Conservation (phyloP, 192 early-diverging fungal genomes). For the Entomortierella lignicola region DNA sequence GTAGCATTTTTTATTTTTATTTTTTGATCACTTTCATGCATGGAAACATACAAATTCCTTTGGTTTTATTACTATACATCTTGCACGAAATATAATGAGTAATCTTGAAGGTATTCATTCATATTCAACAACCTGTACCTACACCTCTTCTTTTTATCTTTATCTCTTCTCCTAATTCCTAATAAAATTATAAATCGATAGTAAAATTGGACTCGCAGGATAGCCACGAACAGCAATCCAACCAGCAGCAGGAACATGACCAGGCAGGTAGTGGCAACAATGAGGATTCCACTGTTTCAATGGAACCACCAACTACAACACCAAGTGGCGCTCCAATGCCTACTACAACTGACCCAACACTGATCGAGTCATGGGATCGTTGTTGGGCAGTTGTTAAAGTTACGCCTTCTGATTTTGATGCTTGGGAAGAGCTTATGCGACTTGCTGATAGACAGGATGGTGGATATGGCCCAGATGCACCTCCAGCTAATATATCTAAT, state of each 20-base stretch:
- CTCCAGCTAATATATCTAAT: slow-evolving; percentile 58
- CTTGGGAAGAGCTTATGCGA: slow-evolving; percentile 76
- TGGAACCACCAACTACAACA: slow-evolving; percentile 29
- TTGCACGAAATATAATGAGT: no score
- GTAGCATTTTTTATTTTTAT: no score
- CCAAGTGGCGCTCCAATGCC: slow-evolving; percentile 49
- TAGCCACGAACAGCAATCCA: not conserved
- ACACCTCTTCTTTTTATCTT: no score
- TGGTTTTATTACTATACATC: no score
- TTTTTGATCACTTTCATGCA: no score
- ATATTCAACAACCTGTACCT: no score
- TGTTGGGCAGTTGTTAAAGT: slow-evolving; percentile 36
- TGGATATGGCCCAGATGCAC: slow-evolving; percentile 60
- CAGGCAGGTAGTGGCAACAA: not conserved
- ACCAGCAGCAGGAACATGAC: not conserved
- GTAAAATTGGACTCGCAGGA: not conserved
- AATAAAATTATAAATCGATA: not conserved
- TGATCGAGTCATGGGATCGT: slow-evolving; percentile 45
- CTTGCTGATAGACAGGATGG: slow-evolving; percentile 68
- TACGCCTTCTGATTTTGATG: slow-evolving; percentile 64
- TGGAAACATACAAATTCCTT: no score
- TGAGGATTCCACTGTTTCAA: not conserved
- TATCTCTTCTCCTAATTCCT: no score
- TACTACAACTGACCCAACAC: slow-evolving; percentile 33
- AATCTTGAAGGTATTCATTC: no score